Evolutionary conservation across 1,284 basidiomycete genomes (phyloP).

Genomic region (Grifola frondosa): DNA sequence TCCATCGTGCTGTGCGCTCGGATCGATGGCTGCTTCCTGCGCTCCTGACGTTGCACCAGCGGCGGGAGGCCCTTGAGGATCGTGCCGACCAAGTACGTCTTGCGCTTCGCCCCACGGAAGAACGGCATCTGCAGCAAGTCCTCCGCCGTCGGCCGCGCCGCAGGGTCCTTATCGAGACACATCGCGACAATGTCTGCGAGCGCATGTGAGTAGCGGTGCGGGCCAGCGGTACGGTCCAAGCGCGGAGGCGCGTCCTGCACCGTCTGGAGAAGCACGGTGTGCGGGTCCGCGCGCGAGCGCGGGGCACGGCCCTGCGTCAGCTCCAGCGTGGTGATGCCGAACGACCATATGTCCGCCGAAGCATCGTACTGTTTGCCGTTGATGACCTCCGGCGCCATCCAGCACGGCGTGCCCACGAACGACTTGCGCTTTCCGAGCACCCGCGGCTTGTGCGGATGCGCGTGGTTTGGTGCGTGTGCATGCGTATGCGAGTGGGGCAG

Average conservation of each 20-base stretch:
- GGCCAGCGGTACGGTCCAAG: conserved; percentile 69
- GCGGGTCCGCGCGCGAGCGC: conserved; percentile 71
- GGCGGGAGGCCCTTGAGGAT: conserved; percentile 76
- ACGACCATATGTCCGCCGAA: conserved; percentile 89
- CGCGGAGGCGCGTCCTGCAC: conserved; percentile 74
- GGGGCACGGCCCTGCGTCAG: conserved; percentile 83
- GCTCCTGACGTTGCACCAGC: conserved; percentile 67
- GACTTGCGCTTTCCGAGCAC: conserved; percentile 72
- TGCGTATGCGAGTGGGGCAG: conserved; percentile 10
- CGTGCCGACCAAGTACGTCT: conserved; percentile 68
- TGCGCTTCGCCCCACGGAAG: conserved; percentile 77
- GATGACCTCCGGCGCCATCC: conserved; percentile 94
- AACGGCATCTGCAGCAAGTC: conserved; percentile 80
- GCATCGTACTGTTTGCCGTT: conserved; percentile 82
- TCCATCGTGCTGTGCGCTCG: conserved; percentile 51
- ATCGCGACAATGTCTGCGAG: conserved; percentile 81
- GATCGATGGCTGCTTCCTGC: conserved; percentile 43
- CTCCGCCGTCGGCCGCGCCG: conserved; percentile 74
- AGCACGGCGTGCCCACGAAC: conserved; percentile 92
- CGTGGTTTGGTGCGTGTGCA: too few relatives aligned
- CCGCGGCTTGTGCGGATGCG: conserved; percentile 19
- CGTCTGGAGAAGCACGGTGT: conserved; percentile 74
- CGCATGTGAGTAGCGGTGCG: conserved; percentile 76
- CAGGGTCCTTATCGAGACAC: conserved; percentile 84
- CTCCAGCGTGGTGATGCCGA: conserved; percentile 88